phyloP scores from a whole-genome alignment of 2,329 filamentous ascomycete species.

The Paecilomyces variotii region DNA sequence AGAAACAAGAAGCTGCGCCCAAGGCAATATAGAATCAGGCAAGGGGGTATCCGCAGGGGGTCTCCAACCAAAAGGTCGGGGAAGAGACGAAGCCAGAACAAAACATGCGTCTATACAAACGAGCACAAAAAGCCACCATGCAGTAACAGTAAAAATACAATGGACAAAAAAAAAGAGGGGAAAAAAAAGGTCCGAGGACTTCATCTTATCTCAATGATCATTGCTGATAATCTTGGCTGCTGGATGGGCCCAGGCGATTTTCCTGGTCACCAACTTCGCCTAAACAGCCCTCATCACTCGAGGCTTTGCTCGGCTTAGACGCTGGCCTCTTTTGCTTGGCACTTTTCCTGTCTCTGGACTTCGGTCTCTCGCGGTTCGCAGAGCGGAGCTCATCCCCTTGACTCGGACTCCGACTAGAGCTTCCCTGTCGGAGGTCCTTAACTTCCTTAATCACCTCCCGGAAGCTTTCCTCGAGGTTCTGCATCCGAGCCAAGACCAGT shows the following conservation, averaged over 20 bases:
- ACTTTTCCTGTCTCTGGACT: background rate
- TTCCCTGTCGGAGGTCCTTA: constrained; percentile 49
- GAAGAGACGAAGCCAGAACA: background rate
- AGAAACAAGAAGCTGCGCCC: background rate
- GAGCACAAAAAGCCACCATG: background rate
- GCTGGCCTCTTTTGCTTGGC: background rate
- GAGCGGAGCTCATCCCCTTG: background rate
- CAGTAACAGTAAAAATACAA: background rate
- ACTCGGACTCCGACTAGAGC: constrained; percentile 22
- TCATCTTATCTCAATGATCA: background rate
- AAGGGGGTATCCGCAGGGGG: background rate
- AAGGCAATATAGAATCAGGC: background rate
- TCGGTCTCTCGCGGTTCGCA: background rate
- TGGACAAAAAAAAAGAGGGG: background rate
- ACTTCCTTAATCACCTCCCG: constrained; percentile 78
- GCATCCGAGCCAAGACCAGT: constrained; percentile 82
- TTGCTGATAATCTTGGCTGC: background rate
- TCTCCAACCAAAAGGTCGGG: background rate
- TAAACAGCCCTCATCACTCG: background rate
- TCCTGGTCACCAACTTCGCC: background rate
- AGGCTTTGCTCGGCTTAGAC: background rate
- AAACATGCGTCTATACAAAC: background rate
- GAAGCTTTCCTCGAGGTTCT: constrained; percentile 85
- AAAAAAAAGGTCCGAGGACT: background rate
- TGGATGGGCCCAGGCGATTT: background rate